Percentiles rank a stretch among this genome's conserved stretches.
phyloP scores from a whole-genome alignment of 2,329 filamentous ascomycete genomes.

The Monosporascus sp. region DNA sequence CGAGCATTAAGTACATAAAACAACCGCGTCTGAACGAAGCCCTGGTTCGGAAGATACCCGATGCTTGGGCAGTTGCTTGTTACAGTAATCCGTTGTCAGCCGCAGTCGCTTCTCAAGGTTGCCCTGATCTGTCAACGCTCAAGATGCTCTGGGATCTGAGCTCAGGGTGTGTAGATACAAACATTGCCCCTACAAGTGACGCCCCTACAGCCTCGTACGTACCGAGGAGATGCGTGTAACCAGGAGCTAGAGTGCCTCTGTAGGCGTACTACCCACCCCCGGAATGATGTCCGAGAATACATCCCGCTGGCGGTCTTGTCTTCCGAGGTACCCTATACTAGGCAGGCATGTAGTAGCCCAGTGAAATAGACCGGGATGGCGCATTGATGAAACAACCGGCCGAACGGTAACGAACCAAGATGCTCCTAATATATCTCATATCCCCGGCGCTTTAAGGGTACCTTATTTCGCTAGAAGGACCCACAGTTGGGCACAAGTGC shows the following conservation, averaged over 20 bases:
- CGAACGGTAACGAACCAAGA: not conserved
- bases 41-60: not conserved
- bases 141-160: not conserved
- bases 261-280: no score
- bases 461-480: no score
- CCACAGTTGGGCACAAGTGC: no score
- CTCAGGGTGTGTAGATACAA: no score
- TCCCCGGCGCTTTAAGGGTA: no score
- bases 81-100: not conserved
- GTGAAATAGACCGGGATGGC: not conserved
- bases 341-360: not conserved
- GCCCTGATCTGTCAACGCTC: not conserved
- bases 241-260: no score
- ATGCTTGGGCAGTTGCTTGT: not conserved
- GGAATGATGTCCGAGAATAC: no score
- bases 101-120: not conserved
- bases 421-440: not conserved
- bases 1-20: not conserved
- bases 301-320: not conserved
- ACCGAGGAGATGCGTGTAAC: no score
- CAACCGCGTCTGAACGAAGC: not conserved
- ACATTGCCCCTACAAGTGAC: no score
- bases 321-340: not conserved
- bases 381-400: not conserved
- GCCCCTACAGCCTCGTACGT: no score